Conservation (phyloP, 2,329 filamentous ascomycete genomes). For the Rhinocladiella mackenziei region DNA sequence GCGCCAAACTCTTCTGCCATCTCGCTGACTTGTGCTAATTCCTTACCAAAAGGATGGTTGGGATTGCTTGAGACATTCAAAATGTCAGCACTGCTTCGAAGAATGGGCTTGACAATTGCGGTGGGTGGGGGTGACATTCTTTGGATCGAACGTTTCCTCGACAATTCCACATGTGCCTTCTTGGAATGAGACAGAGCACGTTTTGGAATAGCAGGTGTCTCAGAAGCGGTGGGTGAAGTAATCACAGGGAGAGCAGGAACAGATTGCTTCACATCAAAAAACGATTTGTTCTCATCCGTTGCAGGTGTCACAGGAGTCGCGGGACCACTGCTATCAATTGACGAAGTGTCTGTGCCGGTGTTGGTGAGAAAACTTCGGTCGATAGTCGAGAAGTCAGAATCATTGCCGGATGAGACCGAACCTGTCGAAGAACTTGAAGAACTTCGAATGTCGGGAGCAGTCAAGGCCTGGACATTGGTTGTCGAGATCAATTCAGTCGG, state of each 20-base stretch:
- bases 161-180: conserved; percentile 72
- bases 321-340: conserved; percentile 34
- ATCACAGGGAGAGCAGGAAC: conserved; percentile 59
- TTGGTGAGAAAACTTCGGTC: conserved; percentile 47
- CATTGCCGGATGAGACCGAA: conserved; percentile 55
- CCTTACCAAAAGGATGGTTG: conserved; percentile 76
- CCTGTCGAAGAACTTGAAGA: conserved; percentile 46
- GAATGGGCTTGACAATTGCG: conserved; percentile 33
- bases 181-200: conserved; percentile 86
- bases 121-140: conserved; percentile 44
- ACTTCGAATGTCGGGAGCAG: conserved; percentile 73
- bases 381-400: conserved; percentile 57
- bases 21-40: conserved; percentile 88
- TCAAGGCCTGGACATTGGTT: conserved; percentile 94
- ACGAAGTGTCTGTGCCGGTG: conserved; percentile 46
- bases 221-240: conserved; percentile 44
- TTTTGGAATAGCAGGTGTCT: conserved; percentile 67
- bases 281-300: conserved; percentile 51
- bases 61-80: conserved; percentile 34
- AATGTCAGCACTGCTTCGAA: conserved; percentile 37
- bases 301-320: conserved; percentile 47
- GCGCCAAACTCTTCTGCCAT: conserved; percentile 82
- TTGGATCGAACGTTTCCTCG: conserved; percentile 63
- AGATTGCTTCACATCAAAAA: conserved; percentile 63
- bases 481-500: conserved; percentile 86